Conservation (phyloP, 768 basidiomycete genomes). For the Rickenella mellea region DNA sequence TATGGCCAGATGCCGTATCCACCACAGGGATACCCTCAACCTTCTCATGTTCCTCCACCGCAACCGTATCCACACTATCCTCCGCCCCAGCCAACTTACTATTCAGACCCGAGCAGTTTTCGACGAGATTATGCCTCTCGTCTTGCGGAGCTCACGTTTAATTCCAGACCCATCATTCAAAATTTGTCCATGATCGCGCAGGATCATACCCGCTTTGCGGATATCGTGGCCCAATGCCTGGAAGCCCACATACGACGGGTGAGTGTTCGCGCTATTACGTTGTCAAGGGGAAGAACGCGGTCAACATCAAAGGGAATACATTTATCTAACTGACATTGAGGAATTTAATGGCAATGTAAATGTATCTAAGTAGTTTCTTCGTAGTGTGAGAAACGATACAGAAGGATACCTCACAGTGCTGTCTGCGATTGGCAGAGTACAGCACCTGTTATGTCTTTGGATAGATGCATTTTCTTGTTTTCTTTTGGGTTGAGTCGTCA, state of each 20-base stretch:
- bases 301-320: no score
- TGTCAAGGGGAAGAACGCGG: no score
- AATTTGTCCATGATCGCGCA: constrained; percentile 86
- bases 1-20: constrained; percentile 52
- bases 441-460: not conserved
- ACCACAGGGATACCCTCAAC: constrained; percentile 35
- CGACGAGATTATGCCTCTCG: constrained; percentile 69
- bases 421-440: no score
- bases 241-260: constrained; percentile 83
- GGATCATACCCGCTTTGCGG: constrained; percentile 70
- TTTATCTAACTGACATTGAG: no score
- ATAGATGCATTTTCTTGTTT: constrained; percentile 8
- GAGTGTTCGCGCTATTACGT: constrained; percentile 36
- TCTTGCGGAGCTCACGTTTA: constrained; percentile 79
- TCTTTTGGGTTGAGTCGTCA: constrained; percentile 25
- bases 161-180: constrained; percentile 93
- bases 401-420: no score
- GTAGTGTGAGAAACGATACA: no score
- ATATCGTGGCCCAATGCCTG: constrained; percentile 72
- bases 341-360: not conserved
- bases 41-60: constrained; percentile 20
- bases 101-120: constrained; percentile 55
- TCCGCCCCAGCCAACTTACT: constrained; percentile 28
- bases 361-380: constrained; percentile 5
- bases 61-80: constrained; percentile 36